Evolutionary conservation across 2,329 filamentous ascomycete species (phyloP).

Genomic region (Fusarium tupiense): DNA sequence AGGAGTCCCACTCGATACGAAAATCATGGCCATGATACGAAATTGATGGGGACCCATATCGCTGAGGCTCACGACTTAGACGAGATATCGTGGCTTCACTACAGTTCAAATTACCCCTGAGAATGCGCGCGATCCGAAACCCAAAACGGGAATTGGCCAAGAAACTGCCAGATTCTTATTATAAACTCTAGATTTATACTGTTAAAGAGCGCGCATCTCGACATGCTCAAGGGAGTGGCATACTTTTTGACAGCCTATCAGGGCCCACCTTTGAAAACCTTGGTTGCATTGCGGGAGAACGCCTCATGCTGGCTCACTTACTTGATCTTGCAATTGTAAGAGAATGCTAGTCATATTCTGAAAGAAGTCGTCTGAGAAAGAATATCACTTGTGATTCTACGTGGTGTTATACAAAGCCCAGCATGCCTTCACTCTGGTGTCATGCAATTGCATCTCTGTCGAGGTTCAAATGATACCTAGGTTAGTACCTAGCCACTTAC

Average conservation of each 20-base stretch:
- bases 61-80: neutral
- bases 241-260: neutral
- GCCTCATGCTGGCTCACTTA: neutral
- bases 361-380: neutral
- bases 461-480: neutral
- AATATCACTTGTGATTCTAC: no score
- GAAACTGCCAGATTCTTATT: no score
- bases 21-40: neutral
- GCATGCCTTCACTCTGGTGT: neutral
- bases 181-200: neutral
- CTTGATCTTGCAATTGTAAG: neutral
- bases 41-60: neutral
- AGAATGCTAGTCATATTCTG: fast-evolving
- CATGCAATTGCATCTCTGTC: neutral
- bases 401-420: neutral
- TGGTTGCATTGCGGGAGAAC: neutral
- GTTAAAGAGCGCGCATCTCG: neutral
- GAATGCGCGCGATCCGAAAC: no score
- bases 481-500: neutral
- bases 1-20: neutral
- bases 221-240: neutral
- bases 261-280: neutral
- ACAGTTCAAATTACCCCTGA: neutral
- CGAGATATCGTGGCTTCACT: neutral
- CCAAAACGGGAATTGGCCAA: neutral